Evolutionary conservation across 73 alveolate genomes (phyloP).

Genomic region (Paramecium sonneborni): DNA sequence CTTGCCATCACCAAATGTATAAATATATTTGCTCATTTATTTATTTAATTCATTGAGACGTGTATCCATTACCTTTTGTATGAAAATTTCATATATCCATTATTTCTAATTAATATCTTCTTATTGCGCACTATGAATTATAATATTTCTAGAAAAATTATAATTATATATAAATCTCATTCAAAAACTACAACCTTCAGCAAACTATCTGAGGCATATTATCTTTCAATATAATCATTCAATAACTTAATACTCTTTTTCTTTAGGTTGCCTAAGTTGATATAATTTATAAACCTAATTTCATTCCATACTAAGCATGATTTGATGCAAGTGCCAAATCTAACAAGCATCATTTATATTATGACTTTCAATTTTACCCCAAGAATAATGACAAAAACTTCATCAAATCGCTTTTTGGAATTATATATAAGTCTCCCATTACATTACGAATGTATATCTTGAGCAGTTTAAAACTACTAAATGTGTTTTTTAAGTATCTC

Average conservation of each 20-base stretch:
- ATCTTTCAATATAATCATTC: not conserved
- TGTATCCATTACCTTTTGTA: slow-evolving; percentile 31
- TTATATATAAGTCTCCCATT: not conserved
- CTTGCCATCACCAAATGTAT: slow-evolving; percentile 58
- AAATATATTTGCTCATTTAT: slow-evolving; percentile 31
- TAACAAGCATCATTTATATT: not conserved
- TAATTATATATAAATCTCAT: not conserved
- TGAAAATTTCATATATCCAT: not conserved
- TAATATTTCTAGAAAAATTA: not conserved
- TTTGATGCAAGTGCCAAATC: not conserved
- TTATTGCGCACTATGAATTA: slow-evolving; percentile 23
- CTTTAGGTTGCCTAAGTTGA: not conserved
- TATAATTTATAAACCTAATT: not conserved
- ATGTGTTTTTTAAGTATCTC: not conserved
- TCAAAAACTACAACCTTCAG: not conserved
- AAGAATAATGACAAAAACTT: not conserved
- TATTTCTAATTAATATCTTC: not conserved
- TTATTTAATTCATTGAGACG: slow-evolving; percentile 11
- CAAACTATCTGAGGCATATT: not conserved
- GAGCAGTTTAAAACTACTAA: not conserved
- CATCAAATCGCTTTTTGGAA: not conserved
- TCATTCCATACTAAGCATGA: not conserved
- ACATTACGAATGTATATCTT: not conserved
- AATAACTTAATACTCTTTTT: not conserved
- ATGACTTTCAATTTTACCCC: not conserved